Evolutionary conservation across 1,139 yeast genomes (phyloP), one percentile per base, ranked within the genome.

Genomic region (Taphrina confusa): DNA sequence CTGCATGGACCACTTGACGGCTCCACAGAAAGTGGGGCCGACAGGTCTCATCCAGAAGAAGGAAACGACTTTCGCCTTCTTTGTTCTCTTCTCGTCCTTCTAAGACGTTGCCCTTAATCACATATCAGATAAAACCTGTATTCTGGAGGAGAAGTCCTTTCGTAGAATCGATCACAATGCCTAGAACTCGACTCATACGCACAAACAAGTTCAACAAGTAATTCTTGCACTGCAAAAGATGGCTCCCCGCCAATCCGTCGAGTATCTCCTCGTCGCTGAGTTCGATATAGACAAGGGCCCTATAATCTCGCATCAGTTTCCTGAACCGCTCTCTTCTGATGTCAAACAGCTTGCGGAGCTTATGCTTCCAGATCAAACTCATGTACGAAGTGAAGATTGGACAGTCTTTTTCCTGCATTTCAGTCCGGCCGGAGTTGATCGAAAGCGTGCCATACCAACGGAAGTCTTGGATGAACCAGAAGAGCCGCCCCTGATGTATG

Each of bases 251-350:
- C 33, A 52, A 22, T 60, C 72, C 57, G 73, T 72, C 54, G 71
- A 71, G 52, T 72, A 71, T 62, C 73, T 74, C 30, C 65, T 74
- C 61, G 72, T 74, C 33, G 75, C 85, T 5, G 85, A 82, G 71
- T 83, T 83, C 69, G 85, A 83, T 67, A 78, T 82, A 55, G 85
- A 82, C 67, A 78, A 80, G 65, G 87, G 87, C 1, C 86, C 87
- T 1, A 74, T 78, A 3, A 72, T 83, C 47, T 69, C 76, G 51
- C 78, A 77, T 67, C 83, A 79, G 66, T 80, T 78, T 66, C 87
- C 87, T 2, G 66, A 68, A 33, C 73, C 73, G 22, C 70, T 80
- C 14, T 81, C 81, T 1, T 82, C 83, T 4, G 76, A 78, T 63
- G 64, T 66, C 27, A 60, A 57, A n/a, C 52, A 47, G n/a, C 56